Conservation (phyloP, 306 rosid genomes). For the Dalbergia cochinchinensis region DNA sequence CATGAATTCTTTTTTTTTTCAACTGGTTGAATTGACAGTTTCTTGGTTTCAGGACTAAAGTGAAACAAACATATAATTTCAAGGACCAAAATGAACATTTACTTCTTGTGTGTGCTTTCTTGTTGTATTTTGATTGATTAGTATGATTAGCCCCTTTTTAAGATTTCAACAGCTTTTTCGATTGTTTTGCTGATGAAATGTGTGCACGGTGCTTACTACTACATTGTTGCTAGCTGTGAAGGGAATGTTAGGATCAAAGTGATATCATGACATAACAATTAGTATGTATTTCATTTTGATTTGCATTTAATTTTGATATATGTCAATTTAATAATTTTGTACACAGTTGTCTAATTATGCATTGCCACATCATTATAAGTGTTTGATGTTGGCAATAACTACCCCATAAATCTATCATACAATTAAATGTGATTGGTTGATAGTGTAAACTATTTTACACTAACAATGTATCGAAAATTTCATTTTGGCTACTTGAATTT, state of each 20-base stretch:
- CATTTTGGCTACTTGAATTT: neutral
- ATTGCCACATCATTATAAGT: neutral
- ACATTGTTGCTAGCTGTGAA: constrained; percentile 19
- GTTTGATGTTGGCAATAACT: neutral
- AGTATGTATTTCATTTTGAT: constrained; percentile 6
- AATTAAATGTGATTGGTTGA: neutral
- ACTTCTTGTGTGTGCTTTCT: neutral
- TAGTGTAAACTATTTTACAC: neutral
- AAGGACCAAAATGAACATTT: no score
- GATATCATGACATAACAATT: constrained; percentile 5
- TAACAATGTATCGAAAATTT: no score
- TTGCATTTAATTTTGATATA: neutral
- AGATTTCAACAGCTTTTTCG: constrained; percentile 10
- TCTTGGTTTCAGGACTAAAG: no score
- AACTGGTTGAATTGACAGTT: no score
- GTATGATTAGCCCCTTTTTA: neutral
- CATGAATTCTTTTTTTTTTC: no score
- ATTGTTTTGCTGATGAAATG: constrained; percentile 18
- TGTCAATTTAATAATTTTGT: no score
- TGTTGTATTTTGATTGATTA: constrained; percentile 8
- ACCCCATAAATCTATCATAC: neutral
- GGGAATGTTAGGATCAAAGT: constrained; percentile 26
- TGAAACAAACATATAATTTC: no score
- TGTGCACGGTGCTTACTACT: neutral
- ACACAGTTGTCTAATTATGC: neutral